Evolutionary conservation across 495 filamentous ascomycete species (phyloP).

Genomic region (Xylaria acuta): DNA sequence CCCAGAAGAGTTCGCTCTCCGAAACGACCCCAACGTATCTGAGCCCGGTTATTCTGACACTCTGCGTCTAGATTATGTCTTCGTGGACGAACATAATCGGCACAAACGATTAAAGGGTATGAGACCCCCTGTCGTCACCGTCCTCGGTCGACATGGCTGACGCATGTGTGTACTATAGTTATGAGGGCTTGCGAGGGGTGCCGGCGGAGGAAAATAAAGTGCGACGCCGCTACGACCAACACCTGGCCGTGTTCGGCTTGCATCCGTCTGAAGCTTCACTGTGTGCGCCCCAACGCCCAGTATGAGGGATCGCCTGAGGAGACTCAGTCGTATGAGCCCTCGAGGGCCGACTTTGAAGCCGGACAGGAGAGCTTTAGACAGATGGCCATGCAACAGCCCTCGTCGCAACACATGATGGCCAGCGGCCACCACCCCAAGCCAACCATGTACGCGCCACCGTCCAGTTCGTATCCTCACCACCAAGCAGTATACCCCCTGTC

Average conservation of each 20-base stretch:
- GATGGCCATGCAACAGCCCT: slow-evolving; percentile 51
- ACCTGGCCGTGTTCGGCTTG: slow-evolving; percentile 98
- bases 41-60: slow-evolving; percentile 31
- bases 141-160: slow-evolving; percentile 17
- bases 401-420: slow-evolving; percentile 40
- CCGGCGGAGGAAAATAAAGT: slow-evolving; percentile 89
- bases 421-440: slow-evolving; percentile 46
- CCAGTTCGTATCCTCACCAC: slow-evolving; percentile 46
- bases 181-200: slow-evolving; percentile 99
- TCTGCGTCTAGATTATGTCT: slow-evolving; percentile 83
- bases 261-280: slow-evolving; percentile 88
- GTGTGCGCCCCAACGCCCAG: slow-evolving; percentile 89
- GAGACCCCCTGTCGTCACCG: slow-evolving; percentile 19
- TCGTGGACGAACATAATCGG: slow-evolving; percentile 98
- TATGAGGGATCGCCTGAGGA: slow-evolving; percentile 73
- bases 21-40: slow-evolving; percentile 22
- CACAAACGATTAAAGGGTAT: slow-evolving; percentile 97
- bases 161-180: slow-evolving; percentile 60
- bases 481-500: slow-evolving; percentile 52
- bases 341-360: slow-evolving; percentile 52
- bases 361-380: slow-evolving; percentile 64
- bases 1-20: slow-evolving; percentile 66
- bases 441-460: slow-evolving; percentile 46
- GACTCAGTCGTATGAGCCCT: slow-evolving; percentile 53
- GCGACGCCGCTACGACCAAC: slow-evolving; percentile 97